These are phyloP conservation scores for Phytophthora sansomeana DNA, from an alignment of 352 stramenopile genomes.

Conservation along the genomic window DNA sequence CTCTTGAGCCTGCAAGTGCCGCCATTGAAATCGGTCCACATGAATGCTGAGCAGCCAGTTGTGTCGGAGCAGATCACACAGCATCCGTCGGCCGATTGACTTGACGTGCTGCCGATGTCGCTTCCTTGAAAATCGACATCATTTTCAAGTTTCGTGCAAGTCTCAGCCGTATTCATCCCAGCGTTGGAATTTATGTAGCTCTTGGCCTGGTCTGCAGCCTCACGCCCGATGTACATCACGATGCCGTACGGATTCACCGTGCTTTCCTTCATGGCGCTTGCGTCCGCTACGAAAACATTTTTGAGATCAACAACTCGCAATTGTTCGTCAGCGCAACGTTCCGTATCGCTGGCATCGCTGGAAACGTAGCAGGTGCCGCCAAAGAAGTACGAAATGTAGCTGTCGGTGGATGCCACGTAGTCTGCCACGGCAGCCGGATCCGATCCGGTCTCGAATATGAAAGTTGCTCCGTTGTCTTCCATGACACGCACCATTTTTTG, in stretches of 20 bases:
- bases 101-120: conserved; percentile 41
- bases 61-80: conserved; percentile 42
- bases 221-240: conserved; percentile 76
- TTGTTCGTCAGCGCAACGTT: conserved; percentile 67
- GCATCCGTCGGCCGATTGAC: conserved; percentile 41
- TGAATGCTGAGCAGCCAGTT: conserved; percentile 48
- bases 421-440: conserved; percentile 40
- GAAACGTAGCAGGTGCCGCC: conserved; percentile 76
- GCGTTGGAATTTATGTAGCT: conserved; percentile 28
- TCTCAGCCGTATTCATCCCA: conserved; percentile 20
- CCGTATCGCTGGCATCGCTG: conserved; percentile 43
- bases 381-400: conserved; percentile 70
- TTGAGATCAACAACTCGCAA: conserved; percentile 57
- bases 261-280: conserved; percentile 61
- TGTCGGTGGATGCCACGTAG: conserved; percentile 47
- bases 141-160: conserved; percentile 38
- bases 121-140: conserved; percentile 56
- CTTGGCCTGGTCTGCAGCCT: conserved; percentile 58
- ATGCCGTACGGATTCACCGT: conserved; percentile 76
- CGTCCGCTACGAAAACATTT: conserved; percentile 74
- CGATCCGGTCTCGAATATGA: conserved; percentile 41
- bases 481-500: conserved; percentile 48
- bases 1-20: conserved; percentile 70
- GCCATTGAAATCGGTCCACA: conserved; percentile 55
- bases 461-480: conserved; percentile 47